Conservation (phyloP, 23 red algal species). For the Gracilaria gracilis region DNA sequence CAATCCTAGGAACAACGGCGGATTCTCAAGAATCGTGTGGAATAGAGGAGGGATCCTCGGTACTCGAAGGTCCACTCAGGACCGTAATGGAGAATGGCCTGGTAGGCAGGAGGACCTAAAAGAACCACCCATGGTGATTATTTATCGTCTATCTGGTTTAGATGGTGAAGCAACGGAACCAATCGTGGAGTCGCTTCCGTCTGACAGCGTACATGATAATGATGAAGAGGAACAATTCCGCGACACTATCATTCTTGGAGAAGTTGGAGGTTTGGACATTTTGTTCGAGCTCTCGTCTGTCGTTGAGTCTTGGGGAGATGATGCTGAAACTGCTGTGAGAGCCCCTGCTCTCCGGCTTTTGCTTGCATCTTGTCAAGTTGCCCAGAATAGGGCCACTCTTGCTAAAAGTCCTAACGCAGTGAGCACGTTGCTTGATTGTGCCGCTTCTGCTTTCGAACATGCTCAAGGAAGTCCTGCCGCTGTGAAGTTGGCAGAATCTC, state of each 20-base stretch:
- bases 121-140: constrained; percentile 27
- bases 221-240: constrained; percentile 55
- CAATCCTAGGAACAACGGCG: constrained; percentile 37
- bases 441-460: constrained; percentile 72
- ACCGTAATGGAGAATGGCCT: constrained; percentile 17
- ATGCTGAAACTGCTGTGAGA: constrained; percentile 64
- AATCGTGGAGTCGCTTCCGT: constrained; percentile 54
- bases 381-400: constrained; percentile 56
- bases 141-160: constrained; percentile 86
- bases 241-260: constrained; percentile 59
- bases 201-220: constrained; percentile 44
- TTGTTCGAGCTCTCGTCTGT: constrained; percentile 62
- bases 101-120: constrained; percentile 5
- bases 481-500: constrained; percentile 60
- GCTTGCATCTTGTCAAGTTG: constrained; percentile 66
- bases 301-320: constrained; percentile 69
- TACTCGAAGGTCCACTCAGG: background rate
- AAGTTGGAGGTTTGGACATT: constrained; percentile 63
- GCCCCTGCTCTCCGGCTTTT: constrained; percentile 62
- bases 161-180: constrained; percentile 92
- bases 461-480: constrained; percentile 64
- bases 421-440: constrained; percentile 75
- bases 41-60: constrained; percentile 28
- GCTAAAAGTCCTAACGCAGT: constrained; percentile 66
- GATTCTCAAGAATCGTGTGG: constrained; percentile 38